Evolutionary conservation across 192 early-diverging fungal species (phyloP).

Genomic region (Entomortierella lignicola): DNA sequence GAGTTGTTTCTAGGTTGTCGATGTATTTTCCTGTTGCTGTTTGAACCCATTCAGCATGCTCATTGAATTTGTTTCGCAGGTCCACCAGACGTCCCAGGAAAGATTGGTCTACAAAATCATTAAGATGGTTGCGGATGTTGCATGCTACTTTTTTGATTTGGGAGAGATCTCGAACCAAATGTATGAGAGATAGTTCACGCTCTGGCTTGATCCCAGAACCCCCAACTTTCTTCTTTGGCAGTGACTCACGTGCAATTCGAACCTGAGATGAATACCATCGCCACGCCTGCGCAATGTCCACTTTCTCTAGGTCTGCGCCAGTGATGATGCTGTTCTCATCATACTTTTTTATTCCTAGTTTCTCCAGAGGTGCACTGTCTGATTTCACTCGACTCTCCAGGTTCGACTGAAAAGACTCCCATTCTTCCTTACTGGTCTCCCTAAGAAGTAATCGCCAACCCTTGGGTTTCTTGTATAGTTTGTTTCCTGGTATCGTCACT

Average conservation of each 20-base stretch:
- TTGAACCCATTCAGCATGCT: background rate
- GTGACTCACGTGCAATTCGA: background rate
- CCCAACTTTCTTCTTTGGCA: slow-evolving; percentile 13
- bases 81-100: background rate
- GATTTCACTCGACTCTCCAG: background rate
- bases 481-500: too few species aligned
- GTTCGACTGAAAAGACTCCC: too few species aligned
- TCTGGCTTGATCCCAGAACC: slow-evolving; percentile 7
- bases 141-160: background rate
- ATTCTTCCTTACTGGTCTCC: too few species aligned
- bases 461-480: too few species aligned
- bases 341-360: background rate
- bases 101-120: too few species aligned
- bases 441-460: too few species aligned
- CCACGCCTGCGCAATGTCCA: background rate
- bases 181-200: background rate
- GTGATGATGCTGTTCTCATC: background rate
- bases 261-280: background rate
- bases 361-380: background rate
- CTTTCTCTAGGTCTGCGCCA: background rate
- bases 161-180: background rate
- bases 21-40: background rate
- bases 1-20: background rate
- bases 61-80: background rate
- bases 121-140: too few species aligned